These are phyloP conservation scores for Trichoderma gracile DNA, from an alignment of 2,329 filamentous ascomycete species.

Conservation along the genomic window DNA sequence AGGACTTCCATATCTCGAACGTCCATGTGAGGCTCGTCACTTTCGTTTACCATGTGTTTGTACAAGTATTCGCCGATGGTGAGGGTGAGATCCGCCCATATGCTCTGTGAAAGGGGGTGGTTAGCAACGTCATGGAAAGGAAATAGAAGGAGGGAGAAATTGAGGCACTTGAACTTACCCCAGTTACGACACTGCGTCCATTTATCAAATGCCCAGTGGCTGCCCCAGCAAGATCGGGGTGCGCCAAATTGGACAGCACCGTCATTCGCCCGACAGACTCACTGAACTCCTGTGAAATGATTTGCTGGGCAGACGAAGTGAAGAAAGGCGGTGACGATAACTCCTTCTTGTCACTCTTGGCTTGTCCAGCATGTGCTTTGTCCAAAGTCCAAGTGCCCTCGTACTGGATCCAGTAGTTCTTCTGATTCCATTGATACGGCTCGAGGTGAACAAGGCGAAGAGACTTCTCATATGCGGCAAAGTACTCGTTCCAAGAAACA, in stretches of 20 bases:
- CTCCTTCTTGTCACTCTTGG: slow-evolving; percentile 27
- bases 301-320: not conserved
- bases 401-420: slow-evolving; percentile 65
- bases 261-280: not conserved
- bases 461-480: slow-evolving; percentile 41
- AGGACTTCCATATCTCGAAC: not conserved
- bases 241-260: not conserved
- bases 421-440: slow-evolving; percentile 41
- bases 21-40: not conserved
- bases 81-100: slow-evolving; percentile 1
- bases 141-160: not conserved
- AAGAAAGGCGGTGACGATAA: not conserved
- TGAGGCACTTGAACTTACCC: not conserved
- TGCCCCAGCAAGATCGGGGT: not conserved
- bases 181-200: not conserved
- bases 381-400: slow-evolving; percentile 60
- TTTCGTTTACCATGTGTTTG: not conserved
- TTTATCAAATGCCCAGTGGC: not conserved
- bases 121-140: not conserved
- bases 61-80: slow-evolving; percentile 1
- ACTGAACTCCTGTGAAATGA: not conserved
- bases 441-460: slow-evolving; percentile 1
- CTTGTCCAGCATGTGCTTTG: slow-evolving; percentile 46
- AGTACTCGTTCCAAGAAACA: slow-evolving; percentile 70
- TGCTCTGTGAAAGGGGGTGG: not conserved